Conservation (phyloP, 768 basidiomycete genomes). For the Termitomyces titanicus region DNA sequence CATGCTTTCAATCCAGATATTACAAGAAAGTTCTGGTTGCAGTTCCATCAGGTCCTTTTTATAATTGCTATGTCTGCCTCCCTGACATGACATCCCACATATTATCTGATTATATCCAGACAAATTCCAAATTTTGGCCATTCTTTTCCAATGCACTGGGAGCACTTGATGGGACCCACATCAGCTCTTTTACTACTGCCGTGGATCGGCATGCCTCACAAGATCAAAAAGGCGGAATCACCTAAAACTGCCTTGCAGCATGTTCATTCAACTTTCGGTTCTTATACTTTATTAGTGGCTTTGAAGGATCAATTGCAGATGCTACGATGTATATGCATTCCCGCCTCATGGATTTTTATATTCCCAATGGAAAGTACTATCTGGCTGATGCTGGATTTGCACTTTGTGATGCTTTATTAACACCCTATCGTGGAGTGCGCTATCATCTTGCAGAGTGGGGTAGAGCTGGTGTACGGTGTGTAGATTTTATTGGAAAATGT, state of each 20-base stretch:
- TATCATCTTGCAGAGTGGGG: constrained; percentile 39
- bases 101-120: constrained; percentile 7
- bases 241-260: constrained; percentile 26
- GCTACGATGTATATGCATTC: constrained; percentile 22
- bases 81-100: constrained; percentile 2
- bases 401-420: constrained; percentile 25
- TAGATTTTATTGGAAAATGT: not conserved
- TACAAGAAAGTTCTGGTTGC: too few relatives aligned
- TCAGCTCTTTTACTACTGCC: constrained; percentile 8
- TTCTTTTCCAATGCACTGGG: constrained; percentile 22
- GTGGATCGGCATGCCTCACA: not conserved
- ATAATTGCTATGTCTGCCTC: constrained; percentile 11
- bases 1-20: too few relatives aligned
- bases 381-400: constrained; percentile 36
- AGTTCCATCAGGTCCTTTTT: constrained; percentile 15
- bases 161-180: constrained; percentile 19
- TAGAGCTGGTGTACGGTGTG: constrained; percentile 1
- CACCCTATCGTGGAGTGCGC: constrained; percentile 30
- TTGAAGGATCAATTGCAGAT: constrained; percentile 26
- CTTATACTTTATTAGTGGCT: constrained; percentile 23
- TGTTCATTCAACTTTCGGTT: constrained; percentile 26
- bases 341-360: constrained; percentile 18
- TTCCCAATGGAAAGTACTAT: constrained; percentile 28
- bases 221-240: constrained; percentile 15
- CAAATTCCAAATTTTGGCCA: constrained; percentile 21